Percentiles rank a stretch among this genome's conserved stretches.
These are phyloP conservation scores for Rauvolfia tetraphylla DNA, from an alignment of 257 asterid genomes.

Conservation along the genomic window DNA sequence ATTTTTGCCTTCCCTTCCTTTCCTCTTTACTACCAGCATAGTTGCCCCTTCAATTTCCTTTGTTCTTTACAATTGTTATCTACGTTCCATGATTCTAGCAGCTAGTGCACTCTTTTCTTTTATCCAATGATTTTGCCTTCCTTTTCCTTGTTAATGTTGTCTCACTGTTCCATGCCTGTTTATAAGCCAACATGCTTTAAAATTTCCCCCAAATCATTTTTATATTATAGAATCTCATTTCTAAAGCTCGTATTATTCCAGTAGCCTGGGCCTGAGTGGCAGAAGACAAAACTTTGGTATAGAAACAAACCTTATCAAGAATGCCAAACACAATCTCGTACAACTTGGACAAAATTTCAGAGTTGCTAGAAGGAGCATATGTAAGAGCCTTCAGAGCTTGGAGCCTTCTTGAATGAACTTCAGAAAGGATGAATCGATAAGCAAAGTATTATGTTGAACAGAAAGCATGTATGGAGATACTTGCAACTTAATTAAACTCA, in stretches of 20 bases:
- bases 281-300: background rate
- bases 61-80: background rate
- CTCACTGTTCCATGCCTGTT: background rate
- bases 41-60: background rate
- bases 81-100: background rate
- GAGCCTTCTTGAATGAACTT: conserved; percentile 96
- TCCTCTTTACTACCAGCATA: background rate
- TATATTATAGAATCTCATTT: background rate
- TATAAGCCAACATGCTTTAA: background rate
- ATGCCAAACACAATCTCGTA: conserved; percentile 91
- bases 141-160: background rate
- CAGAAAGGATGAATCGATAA: conserved; percentile 33
- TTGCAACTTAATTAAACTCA: background rate
- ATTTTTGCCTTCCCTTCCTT: background rate
- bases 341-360: conserved; percentile 82
- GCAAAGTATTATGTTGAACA: conserved; percentile 19
- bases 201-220: background rate
- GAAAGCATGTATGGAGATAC: conserved; percentile 1
- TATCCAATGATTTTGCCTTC: background rate
- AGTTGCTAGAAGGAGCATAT: conserved; percentile 85
- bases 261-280: background rate
- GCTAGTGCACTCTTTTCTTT: background rate
- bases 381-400: conserved; percentile 99
- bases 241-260: background rate
- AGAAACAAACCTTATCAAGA: conserved; percentile 77